Evolutionary conservation across 169 alveolate species (phyloP).

Genomic region (Neospora caninum): DNA sequence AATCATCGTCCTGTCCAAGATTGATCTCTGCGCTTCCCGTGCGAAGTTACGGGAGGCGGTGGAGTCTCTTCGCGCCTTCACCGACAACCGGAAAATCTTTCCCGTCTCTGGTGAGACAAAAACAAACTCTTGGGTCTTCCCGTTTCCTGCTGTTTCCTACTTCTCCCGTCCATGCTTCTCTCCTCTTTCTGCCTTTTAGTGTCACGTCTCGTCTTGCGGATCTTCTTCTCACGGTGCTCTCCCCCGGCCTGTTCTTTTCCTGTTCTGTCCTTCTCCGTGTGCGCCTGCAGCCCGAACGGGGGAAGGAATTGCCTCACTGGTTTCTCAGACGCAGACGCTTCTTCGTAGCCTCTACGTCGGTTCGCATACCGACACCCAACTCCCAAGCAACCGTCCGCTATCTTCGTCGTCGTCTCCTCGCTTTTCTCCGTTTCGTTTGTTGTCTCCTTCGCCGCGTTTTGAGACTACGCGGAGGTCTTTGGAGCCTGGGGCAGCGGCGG

Average conservation of each 20-base stretch:
- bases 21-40: neutral
- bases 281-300: neutral
- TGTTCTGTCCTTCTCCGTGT: neutral
- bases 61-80: neutral
- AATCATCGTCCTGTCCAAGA: slow-evolving; percentile 16
- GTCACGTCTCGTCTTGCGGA: neutral
- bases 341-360: neutral
- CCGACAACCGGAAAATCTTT: neutral
- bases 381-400: neutral
- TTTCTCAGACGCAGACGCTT: neutral
- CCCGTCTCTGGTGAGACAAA: neutral
- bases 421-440: neutral
- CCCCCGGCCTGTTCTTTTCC: neutral
- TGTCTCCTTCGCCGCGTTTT: neutral
- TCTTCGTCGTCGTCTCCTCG: neutral
- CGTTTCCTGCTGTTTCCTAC: neutral
- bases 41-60: neutral
- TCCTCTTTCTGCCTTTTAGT: neutral
- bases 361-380: neutral
- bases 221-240: too few relatives aligned
- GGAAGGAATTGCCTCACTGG: neutral
- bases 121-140: neutral
- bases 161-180: neutral
- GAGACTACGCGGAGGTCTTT: neutral
- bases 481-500: too few relatives aligned